Conservation (phyloP, 208 protist genomes). For the Leptomonas seymouri region DNA sequence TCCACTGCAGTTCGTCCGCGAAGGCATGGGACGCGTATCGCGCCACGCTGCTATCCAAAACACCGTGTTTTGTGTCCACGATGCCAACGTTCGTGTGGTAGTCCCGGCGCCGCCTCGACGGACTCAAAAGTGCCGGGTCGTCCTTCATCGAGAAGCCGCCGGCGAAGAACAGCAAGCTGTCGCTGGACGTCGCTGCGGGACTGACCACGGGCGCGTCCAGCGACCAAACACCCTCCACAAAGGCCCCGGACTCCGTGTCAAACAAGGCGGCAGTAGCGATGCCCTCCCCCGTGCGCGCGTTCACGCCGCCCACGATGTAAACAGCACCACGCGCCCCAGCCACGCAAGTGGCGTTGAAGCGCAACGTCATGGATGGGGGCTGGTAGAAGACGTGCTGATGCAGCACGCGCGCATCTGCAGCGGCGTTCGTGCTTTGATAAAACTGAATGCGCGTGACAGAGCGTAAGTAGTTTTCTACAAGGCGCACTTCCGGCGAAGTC, state of each 20-base stretch:
- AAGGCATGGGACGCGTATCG: not conserved
- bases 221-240: slow-evolving; percentile 47
- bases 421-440: not conserved
- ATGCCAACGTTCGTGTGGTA: slow-evolving; percentile 19
- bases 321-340: slow-evolving; percentile 13
- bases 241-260: slow-evolving; percentile 37
- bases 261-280: slow-evolving; percentile 42
- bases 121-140: slow-evolving; percentile 7
- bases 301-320: slow-evolving; percentile 34
- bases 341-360: slow-evolving; percentile 43
- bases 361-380: slow-evolving; percentile 15
- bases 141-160: slow-evolving; percentile 1
- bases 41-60: slow-evolving; percentile 13
- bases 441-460: slow-evolving; percentile 11
- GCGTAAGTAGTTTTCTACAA: slow-evolving; percentile 17
- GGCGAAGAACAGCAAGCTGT: slow-evolving; percentile 28
- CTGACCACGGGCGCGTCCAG: slow-evolving; percentile 25
- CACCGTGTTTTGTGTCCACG: slow-evolving; percentile 24
- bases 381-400: not conserved
- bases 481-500: not conserved
- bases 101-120: not conserved
- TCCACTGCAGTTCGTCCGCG: slow-evolving; percentile 7
- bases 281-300: slow-evolving; percentile 2
- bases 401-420: not conserved
- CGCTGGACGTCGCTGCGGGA: slow-evolving; percentile 33